A percentile compares a stretch with the other conserved stretches of the same genome.
Evolutionary conservation across 2,329 filamentous ascomycete genomes (phyloP).

Genomic region (Trichoderma atroviride): DNA sequence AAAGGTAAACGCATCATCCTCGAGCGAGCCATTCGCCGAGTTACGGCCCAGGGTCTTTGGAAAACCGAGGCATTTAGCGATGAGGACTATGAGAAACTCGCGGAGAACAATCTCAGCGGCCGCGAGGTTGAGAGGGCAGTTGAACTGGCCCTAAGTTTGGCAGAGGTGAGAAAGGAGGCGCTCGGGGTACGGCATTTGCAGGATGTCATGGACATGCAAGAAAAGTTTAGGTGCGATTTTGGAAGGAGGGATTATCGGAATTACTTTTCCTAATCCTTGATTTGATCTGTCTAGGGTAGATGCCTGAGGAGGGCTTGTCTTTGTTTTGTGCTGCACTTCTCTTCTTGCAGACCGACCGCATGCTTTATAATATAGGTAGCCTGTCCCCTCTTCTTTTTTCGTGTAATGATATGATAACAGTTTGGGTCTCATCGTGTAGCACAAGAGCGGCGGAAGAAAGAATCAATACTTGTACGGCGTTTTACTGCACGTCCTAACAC

Average conservation of each 20-base stretch:
- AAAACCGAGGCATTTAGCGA: constrained; percentile 64
- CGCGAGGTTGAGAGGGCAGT: constrained; percentile 87
- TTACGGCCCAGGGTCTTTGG: constrained; percentile 65
- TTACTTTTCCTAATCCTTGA: background rate
- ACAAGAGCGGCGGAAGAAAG: background rate
- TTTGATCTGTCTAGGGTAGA: background rate
- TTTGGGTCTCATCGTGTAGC: background rate
- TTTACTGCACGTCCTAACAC: background rate
- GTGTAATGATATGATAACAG: background rate
- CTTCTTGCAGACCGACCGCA: background rate
- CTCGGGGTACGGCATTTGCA: constrained; percentile 79
- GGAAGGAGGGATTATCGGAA: constrained; percentile 36
- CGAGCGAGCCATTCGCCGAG: constrained; percentile 79
- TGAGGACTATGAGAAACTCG: constrained; percentile 67
- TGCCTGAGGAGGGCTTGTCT: background rate
- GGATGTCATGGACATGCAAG: constrained; percentile 80
- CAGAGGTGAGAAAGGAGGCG: constrained; percentile 70
- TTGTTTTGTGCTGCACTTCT: background rate
- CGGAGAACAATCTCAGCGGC: constrained; percentile 65
- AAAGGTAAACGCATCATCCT: constrained; percentile 80
- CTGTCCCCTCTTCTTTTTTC: background rate
- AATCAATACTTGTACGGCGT: background rate
- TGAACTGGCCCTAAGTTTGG: constrained; percentile 78
- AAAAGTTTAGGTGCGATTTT: constrained; percentile 80
- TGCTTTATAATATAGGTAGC: background rate